A percentile compares a stretch with the other conserved stretches of the same genome.
These are phyloP conservation scores for Trichoderma lentiforme DNA, from an alignment of 2,329 filamentous ascomycete genomes.

Conservation along the genomic window DNA sequence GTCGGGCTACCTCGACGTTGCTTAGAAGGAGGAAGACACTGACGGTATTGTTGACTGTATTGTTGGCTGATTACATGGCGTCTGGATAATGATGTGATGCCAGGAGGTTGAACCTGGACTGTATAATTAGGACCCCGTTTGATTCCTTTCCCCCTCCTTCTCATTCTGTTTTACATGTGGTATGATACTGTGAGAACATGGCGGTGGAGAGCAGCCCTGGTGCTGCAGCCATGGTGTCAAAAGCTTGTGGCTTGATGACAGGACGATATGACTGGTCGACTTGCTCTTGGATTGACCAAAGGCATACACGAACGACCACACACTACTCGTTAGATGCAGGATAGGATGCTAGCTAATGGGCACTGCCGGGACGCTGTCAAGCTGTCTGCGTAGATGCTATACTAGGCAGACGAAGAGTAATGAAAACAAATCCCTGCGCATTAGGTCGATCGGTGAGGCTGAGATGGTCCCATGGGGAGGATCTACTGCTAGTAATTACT, in stretches of 20 bases:
- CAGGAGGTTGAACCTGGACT: background rate
- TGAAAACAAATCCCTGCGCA: background rate
- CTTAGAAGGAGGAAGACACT: background rate
- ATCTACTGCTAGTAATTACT: background rate
- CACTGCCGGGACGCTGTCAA: background rate
- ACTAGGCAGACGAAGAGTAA: background rate
- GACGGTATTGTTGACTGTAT: background rate
- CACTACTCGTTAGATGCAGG: background rate
- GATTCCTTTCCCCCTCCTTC: background rate
- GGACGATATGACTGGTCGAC: background rate
- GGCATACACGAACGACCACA: background rate
- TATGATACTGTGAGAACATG: background rate
- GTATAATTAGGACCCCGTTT: background rate
- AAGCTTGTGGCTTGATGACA: background rate
- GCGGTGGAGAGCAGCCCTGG: background rate
- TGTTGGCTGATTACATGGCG: background rate
- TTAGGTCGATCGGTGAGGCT: background rate
- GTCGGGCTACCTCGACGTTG: conserved; percentile 36
- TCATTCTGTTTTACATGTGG: background rate
- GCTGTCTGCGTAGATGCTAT: background rate
- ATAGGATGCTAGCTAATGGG: background rate
- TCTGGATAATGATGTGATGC: background rate
- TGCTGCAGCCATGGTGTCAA: background rate
- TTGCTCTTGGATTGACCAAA: background rate
- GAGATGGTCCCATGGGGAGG: background rate